These are phyloP conservation scores for Oryza nivara DNA, from an alignment of 176 grass and related monocot species.

Conservation along the genomic window DNA sequence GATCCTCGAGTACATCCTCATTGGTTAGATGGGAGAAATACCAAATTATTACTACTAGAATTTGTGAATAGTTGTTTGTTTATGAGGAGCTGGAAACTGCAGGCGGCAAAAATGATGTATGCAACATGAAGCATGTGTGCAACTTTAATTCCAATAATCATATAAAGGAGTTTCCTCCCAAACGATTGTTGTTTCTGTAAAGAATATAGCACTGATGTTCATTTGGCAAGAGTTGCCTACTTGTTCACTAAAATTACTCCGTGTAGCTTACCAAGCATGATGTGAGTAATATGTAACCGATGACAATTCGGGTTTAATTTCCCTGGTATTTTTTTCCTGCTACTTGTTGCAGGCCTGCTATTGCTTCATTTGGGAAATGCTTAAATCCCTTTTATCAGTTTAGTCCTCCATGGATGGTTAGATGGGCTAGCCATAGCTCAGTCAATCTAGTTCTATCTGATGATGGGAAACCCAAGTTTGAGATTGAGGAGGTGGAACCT, in stretches of 20 bases:
- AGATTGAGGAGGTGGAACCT: conserved; percentile 81
- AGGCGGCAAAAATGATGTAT: background rate
- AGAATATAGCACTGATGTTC: background rate
- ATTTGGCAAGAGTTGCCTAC: background rate
- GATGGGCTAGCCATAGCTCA: conserved; percentile 61
- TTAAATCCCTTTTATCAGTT: conserved; percentile 36
- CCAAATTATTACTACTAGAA: background rate
- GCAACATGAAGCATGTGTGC: background rate
- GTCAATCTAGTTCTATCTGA: conserved; percentile 81
- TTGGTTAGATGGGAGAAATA: background rate
- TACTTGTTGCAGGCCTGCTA: conserved; percentile 41
- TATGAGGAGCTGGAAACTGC: background rate
- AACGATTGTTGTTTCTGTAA: background rate
- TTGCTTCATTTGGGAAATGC: conserved; percentile 42
- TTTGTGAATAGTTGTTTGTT: background rate
- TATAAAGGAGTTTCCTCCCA: background rate
- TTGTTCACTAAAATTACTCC: background rate
- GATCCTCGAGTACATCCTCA: background rate
- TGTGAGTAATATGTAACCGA: background rate
- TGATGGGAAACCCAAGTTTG: conserved; percentile 79
- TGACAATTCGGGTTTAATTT: background rate
- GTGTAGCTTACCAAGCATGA: background rate
- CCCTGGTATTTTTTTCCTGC: conserved; percentile 7
- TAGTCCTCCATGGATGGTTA: conserved; percentile 32
- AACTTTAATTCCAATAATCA: background rate